These are phyloP conservation scores for Coelastrella sp. DNA, from an alignment of 139 green algal genomes.

Conservation along the genomic window DNA sequence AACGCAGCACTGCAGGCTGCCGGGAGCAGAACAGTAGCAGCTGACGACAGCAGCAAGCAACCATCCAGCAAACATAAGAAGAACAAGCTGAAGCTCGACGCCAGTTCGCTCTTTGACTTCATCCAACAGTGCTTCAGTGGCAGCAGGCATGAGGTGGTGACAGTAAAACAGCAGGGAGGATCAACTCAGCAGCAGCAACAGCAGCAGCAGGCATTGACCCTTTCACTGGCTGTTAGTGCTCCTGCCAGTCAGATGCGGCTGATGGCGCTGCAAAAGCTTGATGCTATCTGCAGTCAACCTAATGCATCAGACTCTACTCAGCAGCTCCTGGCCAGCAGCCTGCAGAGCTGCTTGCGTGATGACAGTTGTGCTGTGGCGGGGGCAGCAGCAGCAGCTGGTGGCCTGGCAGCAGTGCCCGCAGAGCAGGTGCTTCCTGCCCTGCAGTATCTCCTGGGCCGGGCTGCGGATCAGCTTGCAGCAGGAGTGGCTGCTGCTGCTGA, in stretches of 20 bases:
- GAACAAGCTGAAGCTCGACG: neutral
- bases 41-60: neutral
- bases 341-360: slow-evolving; percentile 21
- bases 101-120: slow-evolving; percentile 55
- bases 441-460: slow-evolving; percentile 46
- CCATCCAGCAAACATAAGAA: neutral
- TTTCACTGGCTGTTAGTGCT: slow-evolving; percentile 54
- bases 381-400: slow-evolving; percentile 32
- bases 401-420: slow-evolving; percentile 25
- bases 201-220: slow-evolving; percentile 56
- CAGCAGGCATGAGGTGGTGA: slow-evolving; percentile 48
- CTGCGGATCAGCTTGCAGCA: slow-evolving; percentile 22
- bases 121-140: slow-evolving; percentile 47
- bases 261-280: slow-evolving; percentile 61
- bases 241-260: slow-evolving; percentile 61
- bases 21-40: neutral
- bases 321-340: slow-evolving; percentile 32
- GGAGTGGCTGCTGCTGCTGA: neutral
- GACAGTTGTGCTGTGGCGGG: slow-evolving; percentile 24
- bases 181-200: slow-evolving; percentile 43
- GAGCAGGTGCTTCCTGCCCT: slow-evolving; percentile 58
- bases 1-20: slow-evolving; percentile 52
- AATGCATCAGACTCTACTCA: neutral
- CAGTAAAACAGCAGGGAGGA: slow-evolving; percentile 39
- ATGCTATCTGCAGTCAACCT: slow-evolving; percentile 21